Base-by-base conservation (phyloP, 75 land plant species). In the Gnetum montanum region DNA sequence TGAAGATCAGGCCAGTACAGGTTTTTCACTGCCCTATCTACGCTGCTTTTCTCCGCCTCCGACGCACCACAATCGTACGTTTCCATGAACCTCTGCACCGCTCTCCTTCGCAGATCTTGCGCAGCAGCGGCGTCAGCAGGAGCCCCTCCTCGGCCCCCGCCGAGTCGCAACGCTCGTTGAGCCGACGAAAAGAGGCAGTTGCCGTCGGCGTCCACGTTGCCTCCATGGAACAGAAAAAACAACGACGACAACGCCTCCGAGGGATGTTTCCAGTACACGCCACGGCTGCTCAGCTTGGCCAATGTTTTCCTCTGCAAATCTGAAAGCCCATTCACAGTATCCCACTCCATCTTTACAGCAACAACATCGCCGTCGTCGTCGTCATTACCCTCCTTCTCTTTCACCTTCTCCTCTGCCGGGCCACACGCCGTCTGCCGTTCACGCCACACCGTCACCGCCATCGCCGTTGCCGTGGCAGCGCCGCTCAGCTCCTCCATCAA, bases 181-280 rank as follows among this genome's bases (percentile, higher is more conserved):
- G 54, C 49, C 3, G 75, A 71, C 35, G 75, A 40, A 23, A 72
- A 72, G 29, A 72, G 60, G 57, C 75, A 72, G 57, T 72, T 72
- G 4, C 75, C 75, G 22, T 72, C 75, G 7, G 75, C 72, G 16
- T 72, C 72, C 19, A 72, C 75, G 27, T 72, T 72, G 5, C 75
- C 75, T 2, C 75, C 75, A 35, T 72, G 68, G 37, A 67, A 70
- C n/a, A 72, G 65, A 8, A 62, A 53, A 19, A 66, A 43, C 3
- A 68, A 51, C 2, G 24, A 15, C 19, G 65, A 28, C 6, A 40
- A n/a, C 13, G 59, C 10, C 48, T 59, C 33, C 26, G 57, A 27
- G 4, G 75, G 75, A 20, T 72, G 65, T 34, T 70, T 67, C 71
- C 71, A 72, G 23, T 55, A 60, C 13, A 72, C 75, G 3, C 75